Evolutionary conservation across 2,329 filamentous ascomycete genomes (phyloP).

Genomic region (Nakataea oryzae): DNA sequence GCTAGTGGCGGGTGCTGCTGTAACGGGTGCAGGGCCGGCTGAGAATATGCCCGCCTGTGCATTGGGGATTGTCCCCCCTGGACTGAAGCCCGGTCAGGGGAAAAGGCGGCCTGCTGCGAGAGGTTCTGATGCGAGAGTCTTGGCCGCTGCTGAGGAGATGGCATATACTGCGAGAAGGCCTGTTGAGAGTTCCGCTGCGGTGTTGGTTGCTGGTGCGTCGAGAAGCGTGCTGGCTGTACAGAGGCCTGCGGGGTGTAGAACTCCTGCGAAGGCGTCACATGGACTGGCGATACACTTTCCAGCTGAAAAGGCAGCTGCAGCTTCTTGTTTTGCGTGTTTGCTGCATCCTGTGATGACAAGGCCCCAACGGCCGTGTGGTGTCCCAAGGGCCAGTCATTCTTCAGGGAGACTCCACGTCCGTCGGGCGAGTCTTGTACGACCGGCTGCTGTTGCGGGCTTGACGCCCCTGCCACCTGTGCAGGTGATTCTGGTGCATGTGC

Average conservation of each 20-base stretch:
- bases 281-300: not conserved
- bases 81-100: not conserved
- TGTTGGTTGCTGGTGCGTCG: not conserved
- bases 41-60: not conserved
- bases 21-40: not conserved
- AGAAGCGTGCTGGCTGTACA: not conserved
- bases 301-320: not conserved
- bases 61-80: not conserved
- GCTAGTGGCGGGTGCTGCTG: not conserved
- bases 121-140: not conserved
- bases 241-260: not conserved
- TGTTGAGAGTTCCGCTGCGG: not conserved
- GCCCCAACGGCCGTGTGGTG: not conserved
- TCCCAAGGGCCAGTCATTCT: not conserved
- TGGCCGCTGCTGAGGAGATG: not conserved
- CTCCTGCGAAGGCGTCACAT: not conserved
- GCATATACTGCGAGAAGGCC: not conserved
- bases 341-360: too few relatives aligned
- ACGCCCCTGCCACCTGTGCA: too few relatives aligned
- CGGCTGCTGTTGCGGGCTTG: too few relatives aligned
- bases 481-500: not conserved
- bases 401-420: not conserved
- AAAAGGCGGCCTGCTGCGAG: not conserved
- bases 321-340: not conserved
- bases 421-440: not conserved